Evolutionary conservation across 108 stramenopile species (phyloP), one percentile per base, ranked within the genome.

Genomic region (Parmales sp.): DNA sequence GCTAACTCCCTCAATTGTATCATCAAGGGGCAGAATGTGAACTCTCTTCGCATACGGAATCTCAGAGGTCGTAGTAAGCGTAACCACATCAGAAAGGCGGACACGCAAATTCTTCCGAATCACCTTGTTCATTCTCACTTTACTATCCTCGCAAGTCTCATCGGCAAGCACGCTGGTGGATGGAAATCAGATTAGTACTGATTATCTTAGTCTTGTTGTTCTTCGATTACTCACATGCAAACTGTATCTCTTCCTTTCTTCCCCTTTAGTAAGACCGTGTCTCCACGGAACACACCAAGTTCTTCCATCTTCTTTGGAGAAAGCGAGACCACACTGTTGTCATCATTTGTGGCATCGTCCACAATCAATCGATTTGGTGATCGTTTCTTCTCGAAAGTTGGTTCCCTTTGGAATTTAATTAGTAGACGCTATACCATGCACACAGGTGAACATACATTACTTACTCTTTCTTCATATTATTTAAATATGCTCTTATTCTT

Each of bases 71-170:
- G 86, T 78, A 29, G 88, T 80, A 28, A 99, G 90, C 11, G 97
- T 95, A 36, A 99, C 90, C 22, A 99, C 80, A 77, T 99, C 98
- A 25, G 91, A 86, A 23, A 99, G 86, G 7, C 97, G 81, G 18
- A 99, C 97, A 26, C 97, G 81, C 29, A 99, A 73, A 74, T 99
- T 99, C 88, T 99, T 99, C 29, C 98, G 91, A 22, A 99, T 96
- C 23, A 92, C 90, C 86, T 98, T 99, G 90, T 99, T 99, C 97
- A 99, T 99, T 19, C 95, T 86, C 8, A 99, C 94, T 67, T 80
- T 87, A 66, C 87, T 78, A 51, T 97, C 96, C 69, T 98, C 97
- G 63, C 90, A 92, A 28, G 88, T 87, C 51, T 99, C 98, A 54
- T 98, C 97, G 22, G 95, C 84, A 9, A 99, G 83, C 16, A 98